phyloP scores from a whole-genome alignment of 2,329 filamentous ascomycete genomes.

The Phaeoacremonium minimum region DNA sequence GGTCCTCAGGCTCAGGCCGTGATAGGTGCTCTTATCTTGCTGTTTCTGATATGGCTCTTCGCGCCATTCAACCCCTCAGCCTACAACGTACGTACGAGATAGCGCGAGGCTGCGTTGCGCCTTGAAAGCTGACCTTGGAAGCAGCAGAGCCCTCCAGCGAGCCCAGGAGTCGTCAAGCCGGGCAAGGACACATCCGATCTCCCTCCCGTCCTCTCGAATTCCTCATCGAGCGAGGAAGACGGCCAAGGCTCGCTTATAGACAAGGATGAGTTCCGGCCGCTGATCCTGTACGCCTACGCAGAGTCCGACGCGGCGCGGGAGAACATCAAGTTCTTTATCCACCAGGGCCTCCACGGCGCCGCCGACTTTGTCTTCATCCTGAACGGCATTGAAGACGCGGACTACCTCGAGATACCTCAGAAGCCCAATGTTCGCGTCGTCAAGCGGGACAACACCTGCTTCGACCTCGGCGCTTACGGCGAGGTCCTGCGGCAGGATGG shows the following conservation, averaged over 20 bases:
- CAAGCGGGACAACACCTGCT: slow-evolving; percentile 24
- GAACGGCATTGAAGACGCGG: slow-evolving; percentile 24
- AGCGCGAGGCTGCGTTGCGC: too few relatives aligned
- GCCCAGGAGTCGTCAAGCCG: too few relatives aligned
- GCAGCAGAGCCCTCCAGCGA: too few relatives aligned
- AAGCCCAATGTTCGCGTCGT: slow-evolving; percentile 25
- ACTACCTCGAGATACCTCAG: slow-evolving; percentile 17
- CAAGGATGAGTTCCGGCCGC: slow-evolving; percentile 13
- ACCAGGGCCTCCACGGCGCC: slow-evolving; percentile 26
- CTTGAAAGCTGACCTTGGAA: too few relatives aligned
- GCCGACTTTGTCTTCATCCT: slow-evolving; percentile 35
- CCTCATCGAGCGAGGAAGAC: too few relatives aligned
- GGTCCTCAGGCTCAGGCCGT: too few relatives aligned
- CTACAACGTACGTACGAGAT: too few relatives aligned
- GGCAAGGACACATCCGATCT: too few relatives aligned
- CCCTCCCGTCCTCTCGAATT: too few relatives aligned
- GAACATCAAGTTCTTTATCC: slow-evolving; percentile 29
- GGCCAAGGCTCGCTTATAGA: too few relatives aligned
- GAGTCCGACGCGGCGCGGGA: slow-evolving; percentile 23
- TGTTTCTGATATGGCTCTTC: background rate
- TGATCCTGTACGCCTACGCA: slow-evolving; percentile 29
- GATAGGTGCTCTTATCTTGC: background rate
- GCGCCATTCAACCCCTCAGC: too few relatives aligned
- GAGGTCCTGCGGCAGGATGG: slow-evolving; percentile 24
- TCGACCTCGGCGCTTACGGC: slow-evolving; percentile 27